A percentile compares a stretch with the other conserved stretches of the same genome.
These are phyloP conservation scores for Lentinus tigrinus DNA, from an alignment of 768 basidiomycete genomes.

Conservation along the genomic window DNA sequence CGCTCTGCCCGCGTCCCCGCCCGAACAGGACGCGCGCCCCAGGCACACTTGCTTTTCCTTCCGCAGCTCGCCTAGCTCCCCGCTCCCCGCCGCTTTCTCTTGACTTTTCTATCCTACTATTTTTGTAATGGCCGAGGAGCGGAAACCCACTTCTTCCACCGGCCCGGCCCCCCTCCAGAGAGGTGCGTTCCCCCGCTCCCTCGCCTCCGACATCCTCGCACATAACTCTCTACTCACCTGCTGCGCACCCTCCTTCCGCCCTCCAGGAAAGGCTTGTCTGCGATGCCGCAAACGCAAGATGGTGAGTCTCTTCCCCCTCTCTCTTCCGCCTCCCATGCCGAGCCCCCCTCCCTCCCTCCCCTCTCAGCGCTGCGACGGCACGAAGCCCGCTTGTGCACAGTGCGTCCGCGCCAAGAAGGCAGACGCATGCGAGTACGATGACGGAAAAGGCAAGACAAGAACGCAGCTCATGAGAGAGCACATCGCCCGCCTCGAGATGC, in stretches of 20 bases:
- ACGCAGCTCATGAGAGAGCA: constrained; percentile 79
- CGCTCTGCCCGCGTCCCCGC: background rate
- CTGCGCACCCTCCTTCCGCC: constrained; percentile 17
- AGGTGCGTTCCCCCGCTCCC: constrained; percentile 18
- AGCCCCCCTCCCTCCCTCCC: background rate
- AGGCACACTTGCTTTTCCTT: constrained; percentile 9
- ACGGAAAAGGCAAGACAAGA: constrained; percentile 81
- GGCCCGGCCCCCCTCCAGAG: constrained; percentile 27
- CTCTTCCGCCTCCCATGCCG: background rate
- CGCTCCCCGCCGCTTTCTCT: constrained; percentile 23
- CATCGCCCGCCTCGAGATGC: constrained; percentile 67
- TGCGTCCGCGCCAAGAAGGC: constrained; percentile 76
- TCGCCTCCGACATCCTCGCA: too few relatives aligned
- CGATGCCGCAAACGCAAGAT: constrained; percentile 57
- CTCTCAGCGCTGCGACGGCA: constrained; percentile 70
- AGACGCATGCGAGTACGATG: constrained; percentile 77
- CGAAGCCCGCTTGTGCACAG: constrained; percentile 76
- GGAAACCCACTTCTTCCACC: constrained; percentile 20
- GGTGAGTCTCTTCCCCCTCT: constrained; percentile 28
- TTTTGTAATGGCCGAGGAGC: constrained; percentile 33
- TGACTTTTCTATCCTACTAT: constrained; percentile 26
- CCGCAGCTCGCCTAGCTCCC: constrained; percentile 18
- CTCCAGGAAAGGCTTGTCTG: constrained; percentile 49
- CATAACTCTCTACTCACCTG: background rate
- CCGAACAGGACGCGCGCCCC: constrained; percentile 10